Conservation (phyloP, 225 moss, liverwort and hornwort species). For the Marchantia polymorpha region DNA sequence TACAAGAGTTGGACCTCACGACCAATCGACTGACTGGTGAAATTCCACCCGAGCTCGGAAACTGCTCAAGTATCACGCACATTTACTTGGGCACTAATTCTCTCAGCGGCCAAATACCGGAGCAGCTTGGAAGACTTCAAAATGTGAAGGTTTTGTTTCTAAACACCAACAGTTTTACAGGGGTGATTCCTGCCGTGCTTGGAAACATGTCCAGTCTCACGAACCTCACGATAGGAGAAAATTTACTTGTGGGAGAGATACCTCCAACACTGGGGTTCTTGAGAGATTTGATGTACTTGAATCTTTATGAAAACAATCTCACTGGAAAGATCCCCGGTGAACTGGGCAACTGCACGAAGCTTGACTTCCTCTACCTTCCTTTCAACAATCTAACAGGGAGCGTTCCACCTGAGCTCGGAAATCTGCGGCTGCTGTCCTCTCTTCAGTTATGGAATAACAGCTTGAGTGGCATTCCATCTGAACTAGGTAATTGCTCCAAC, state of each 20-base stretch:
- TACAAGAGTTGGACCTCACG: no score
- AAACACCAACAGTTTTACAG: constrained; percentile 7
- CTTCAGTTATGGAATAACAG: no score
- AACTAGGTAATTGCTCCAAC: no score
- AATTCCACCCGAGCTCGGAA: background rate
- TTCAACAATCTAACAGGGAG: background rate
- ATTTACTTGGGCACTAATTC: background rate
- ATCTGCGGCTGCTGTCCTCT: background rate
- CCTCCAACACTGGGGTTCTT: no score
- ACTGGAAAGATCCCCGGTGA: no score
- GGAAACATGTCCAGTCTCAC: background rate
- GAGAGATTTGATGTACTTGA: no score
- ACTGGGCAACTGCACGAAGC: background rate
- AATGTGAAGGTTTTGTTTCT: background rate
- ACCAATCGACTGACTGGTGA: no score
- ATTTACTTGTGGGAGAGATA: no score
- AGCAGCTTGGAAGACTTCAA: background rate
- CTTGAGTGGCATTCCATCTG: no score
- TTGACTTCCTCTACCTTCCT: background rate
- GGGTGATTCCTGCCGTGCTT: constrained; percentile 22
- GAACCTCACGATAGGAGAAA: no score
- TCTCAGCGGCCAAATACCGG: background rate
- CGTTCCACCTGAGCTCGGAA: background rate
- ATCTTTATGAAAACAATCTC: no score
- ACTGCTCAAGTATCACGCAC: background rate